phyloP scores from a whole-genome alignment of 257 asterid species.

The Nicotiana tabacum region DNA sequence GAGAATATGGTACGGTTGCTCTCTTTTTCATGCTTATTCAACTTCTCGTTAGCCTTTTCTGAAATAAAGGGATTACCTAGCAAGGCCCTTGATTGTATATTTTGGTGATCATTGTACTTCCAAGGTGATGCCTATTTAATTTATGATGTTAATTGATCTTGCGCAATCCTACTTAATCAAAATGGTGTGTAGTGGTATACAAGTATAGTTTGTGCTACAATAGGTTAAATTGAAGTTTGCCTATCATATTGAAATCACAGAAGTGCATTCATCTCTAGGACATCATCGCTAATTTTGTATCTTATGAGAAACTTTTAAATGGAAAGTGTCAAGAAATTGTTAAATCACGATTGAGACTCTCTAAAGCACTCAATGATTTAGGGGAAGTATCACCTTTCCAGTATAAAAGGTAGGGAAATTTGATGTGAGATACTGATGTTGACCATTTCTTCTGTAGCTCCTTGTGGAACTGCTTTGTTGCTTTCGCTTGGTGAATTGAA shows the following conservation, averaged over 20 bases:
- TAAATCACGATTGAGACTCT: not conserved
- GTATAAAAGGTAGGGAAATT: not conserved
- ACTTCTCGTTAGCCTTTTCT: not conserved
- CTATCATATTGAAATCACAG: not conserved
- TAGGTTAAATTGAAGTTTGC: not conserved
- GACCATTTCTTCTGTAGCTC: not conserved
- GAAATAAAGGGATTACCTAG: constrained; percentile 7
- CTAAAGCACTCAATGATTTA: not conserved
- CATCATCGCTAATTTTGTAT: not conserved
- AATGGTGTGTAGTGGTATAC: not conserved
- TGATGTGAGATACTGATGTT: not conserved
- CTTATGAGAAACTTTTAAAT: not conserved
- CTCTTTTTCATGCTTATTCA: not conserved
- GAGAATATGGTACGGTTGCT: constrained; percentile 73
- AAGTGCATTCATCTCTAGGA: not conserved
- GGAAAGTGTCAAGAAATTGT: not conserved
- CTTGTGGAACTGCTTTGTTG: not conserved
- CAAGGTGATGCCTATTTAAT: not conserved
- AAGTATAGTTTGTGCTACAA: not conserved
- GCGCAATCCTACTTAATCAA: not conserved
- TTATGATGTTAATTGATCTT: not conserved
- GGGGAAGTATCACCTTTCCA: not conserved
- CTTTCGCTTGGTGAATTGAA: not conserved
- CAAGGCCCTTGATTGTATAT: not conserved
- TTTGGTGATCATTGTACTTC: not conserved